These are phyloP conservation scores for Talaromyces nanjingensis DNA, from an alignment of 495 filamentous ascomycete species.

Conservation along the genomic window DNA sequence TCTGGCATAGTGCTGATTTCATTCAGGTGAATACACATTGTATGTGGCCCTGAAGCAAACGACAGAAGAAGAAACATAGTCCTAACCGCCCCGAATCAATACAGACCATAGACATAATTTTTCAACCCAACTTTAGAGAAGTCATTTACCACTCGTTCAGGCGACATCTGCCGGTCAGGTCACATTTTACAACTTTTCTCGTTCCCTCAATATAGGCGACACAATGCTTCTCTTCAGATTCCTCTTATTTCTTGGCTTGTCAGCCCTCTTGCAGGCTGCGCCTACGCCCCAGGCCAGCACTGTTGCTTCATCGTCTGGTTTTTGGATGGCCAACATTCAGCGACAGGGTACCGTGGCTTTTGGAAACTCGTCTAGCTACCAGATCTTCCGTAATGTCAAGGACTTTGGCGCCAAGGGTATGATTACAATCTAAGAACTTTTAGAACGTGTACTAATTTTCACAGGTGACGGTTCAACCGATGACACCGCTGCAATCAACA, in stretches of 20 bases:
- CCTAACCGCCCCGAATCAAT: not conserved
- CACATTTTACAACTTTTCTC: not conserved
- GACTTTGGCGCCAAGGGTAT: conserved; percentile 70
- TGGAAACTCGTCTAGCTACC: conserved; percentile 48
- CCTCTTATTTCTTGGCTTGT: conserved; percentile 30
- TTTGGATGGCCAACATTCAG: conserved; percentile 70
- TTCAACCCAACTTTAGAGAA: not conserved
- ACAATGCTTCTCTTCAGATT: conserved; percentile 17
- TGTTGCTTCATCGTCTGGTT: conserved; percentile 24
- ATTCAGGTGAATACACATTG: not conserved
- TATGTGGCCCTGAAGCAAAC: not conserved
- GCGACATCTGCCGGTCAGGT: conserved; percentile 8
- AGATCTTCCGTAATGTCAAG: conserved; percentile 82
- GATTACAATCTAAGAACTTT: conserved; percentile 11
- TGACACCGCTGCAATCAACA: conserved; percentile 85
- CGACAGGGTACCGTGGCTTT: conserved; percentile 66
- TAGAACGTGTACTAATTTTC: conserved; percentile 19
- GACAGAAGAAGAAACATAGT: not conserved
- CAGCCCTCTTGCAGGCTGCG: conserved; percentile 34
- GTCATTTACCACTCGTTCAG: not conserved
- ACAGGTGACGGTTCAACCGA: conserved; percentile 71
- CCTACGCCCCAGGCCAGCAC: conserved; percentile 22
- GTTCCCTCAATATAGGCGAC: conserved; percentile 12
- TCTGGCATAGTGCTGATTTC: not conserved
- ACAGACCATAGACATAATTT: not conserved